Percentiles rank a stretch among this genome's conserved stretches.
These are phyloP conservation scores for Alternaria infectoria DNA, from an alignment of 2,329 filamentous ascomycete species.

Conservation along the genomic window DNA sequence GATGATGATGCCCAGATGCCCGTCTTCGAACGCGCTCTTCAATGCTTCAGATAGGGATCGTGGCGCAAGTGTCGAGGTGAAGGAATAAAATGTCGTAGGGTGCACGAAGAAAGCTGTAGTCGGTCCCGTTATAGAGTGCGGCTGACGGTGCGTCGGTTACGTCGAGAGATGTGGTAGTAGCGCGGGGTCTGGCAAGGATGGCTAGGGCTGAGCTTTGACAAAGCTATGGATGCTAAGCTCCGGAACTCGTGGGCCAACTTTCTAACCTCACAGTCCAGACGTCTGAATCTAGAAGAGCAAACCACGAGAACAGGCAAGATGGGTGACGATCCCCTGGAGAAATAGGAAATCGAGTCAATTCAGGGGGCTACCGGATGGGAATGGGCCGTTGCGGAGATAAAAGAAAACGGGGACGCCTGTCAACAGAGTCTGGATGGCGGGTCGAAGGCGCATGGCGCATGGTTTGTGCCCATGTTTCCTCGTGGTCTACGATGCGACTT, in stretches of 20 bases:
- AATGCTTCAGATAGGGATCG: conserved; percentile 3
- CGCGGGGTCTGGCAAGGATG: conserved; percentile 21
- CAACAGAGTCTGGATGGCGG: conserved; percentile 3
- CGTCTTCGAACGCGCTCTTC: conserved; percentile 4
- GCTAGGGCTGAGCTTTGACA: conserved; percentile 14
- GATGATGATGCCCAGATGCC: conserved; percentile 5
- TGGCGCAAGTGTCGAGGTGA: background rate
- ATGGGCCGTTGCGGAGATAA: conserved; percentile 2
- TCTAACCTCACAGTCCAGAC: background rate
- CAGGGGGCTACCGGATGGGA: conserved; percentile 3
- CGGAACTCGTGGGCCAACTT: background rate
- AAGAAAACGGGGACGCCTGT: background rate
- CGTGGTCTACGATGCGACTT: conserved; percentile 7
- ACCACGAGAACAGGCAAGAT: background rate
- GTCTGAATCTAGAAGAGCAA: background rate
- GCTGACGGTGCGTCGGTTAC: conserved; percentile 16
- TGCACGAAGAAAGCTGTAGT: conserved; percentile 9
- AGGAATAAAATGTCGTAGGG: conserved; percentile 5
- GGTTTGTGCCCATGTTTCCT: background rate
- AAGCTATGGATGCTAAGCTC: conserved; percentile 4
- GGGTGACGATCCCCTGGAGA: background rate
- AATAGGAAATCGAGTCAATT: background rate
- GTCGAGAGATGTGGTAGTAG: conserved; percentile 12
- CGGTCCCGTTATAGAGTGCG: conserved; percentile 12
- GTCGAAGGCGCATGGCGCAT: conserved; percentile 11